These are phyloP conservation scores for Pleurotus citrinopileatus DNA, from an alignment of 768 basidiomycete species.

Conservation along the genomic window DNA sequence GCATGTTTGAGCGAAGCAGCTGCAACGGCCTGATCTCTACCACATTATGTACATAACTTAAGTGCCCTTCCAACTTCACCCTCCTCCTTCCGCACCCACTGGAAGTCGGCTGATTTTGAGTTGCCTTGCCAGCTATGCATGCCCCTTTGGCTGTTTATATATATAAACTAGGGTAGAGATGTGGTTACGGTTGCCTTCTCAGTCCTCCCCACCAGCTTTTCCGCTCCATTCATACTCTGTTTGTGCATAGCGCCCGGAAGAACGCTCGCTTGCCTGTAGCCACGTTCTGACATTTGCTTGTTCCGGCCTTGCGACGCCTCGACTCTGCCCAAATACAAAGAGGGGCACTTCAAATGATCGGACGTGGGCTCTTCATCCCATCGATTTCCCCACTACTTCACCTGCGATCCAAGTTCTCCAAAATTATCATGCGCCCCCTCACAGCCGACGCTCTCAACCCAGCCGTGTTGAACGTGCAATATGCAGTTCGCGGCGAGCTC, in stretches of 20 bases:
- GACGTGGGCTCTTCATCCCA: not conserved
- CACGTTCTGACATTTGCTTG: not conserved
- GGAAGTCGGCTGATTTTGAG: not conserved
- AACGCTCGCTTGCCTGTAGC: not conserved
- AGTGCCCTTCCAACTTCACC: not conserved
- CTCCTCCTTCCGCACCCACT: too few relatives aligned
- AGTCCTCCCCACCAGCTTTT: not conserved
- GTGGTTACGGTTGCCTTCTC: not conserved
- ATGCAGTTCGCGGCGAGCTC: slow-evolving; percentile 96
- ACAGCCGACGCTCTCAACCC: slow-evolving; percentile 78
- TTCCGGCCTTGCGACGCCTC: not conserved
- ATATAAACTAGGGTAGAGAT: not conserved
- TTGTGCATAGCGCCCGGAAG: not conserved
- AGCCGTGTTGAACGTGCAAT: slow-evolving; percentile 82
- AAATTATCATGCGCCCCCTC: slow-evolving; percentile 50
- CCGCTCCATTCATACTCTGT: not conserved
- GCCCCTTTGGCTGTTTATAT: not conserved
- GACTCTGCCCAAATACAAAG: not conserved
- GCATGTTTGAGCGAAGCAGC: too few relatives aligned
- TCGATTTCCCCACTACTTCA: not conserved
- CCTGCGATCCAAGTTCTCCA: not conserved
- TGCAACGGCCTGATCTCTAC: not conserved
- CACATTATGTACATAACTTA: not conserved
- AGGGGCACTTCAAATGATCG: not conserved
- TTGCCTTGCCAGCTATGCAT: not conserved